These are phyloP conservation scores for Orbilia blumenaviensis DNA, from an alignment of 2,329 filamentous ascomycete genomes.

Conservation along the genomic window DNA sequence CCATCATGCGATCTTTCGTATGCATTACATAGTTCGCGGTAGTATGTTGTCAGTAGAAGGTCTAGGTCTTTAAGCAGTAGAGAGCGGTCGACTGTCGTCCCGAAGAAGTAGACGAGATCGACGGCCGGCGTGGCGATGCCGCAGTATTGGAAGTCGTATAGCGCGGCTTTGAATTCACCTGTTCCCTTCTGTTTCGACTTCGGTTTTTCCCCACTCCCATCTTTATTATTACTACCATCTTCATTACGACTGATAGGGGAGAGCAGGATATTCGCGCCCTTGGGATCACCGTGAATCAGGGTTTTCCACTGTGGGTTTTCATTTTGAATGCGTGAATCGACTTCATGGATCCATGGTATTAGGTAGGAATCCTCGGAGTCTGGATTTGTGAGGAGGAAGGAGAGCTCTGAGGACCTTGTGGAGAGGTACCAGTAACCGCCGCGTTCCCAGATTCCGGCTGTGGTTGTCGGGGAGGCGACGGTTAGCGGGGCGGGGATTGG, in stretches of 20 bases:
- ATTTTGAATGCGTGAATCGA: constrained; percentile 68
- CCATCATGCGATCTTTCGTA: constrained; percentile 22
- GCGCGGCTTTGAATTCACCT: constrained; percentile 61
- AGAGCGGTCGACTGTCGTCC: constrained; percentile 60
- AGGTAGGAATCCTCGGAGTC: constrained; percentile 66
- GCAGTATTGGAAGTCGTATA: constrained; percentile 76
- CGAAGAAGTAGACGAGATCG: constrained; percentile 67
- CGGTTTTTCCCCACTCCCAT: no score
- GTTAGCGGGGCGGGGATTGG: constrained; percentile 67
- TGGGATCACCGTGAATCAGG: constrained; percentile 74
- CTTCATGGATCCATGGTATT: constrained; percentile 64
- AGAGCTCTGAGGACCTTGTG: constrained; percentile 69
- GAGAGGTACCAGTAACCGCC: constrained; percentile 76
- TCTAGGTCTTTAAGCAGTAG: constrained; percentile 65
- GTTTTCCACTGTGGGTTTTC: constrained; percentile 66
- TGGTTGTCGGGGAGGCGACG: constrained; percentile 60
- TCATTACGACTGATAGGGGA: no score
- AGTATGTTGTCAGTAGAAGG: constrained; percentile 66
- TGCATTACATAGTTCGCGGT: constrained; percentile 35
- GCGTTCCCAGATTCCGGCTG: constrained; percentile 68
- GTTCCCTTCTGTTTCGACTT: no score
- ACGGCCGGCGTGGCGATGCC: constrained; percentile 72
- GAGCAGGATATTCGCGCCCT: constrained; percentile 71
- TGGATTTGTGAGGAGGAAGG: constrained; percentile 60
- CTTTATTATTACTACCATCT: no score